phyloP scores from a whole-genome alignment of 2,329 filamentous ascomycete species.

The Dothidotthia symphoricarpi region DNA sequence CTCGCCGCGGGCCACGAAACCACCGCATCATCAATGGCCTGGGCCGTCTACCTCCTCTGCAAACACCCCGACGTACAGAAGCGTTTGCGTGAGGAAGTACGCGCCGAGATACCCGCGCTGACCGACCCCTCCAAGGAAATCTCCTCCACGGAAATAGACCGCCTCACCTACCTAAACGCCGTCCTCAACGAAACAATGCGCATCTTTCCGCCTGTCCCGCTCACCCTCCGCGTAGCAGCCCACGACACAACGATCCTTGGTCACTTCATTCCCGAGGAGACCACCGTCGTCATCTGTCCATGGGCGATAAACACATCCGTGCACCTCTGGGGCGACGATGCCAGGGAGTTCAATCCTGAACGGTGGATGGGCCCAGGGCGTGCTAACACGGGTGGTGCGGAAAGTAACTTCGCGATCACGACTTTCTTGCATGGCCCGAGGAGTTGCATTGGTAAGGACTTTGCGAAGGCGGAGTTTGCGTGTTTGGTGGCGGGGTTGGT shows the following conservation, averaged over 20 bases:
- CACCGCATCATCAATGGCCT: conserved; percentile 54
- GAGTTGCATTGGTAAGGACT: conserved; percentile 78
- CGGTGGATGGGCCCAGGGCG: conserved; percentile 47
- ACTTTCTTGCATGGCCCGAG: conserved; percentile 85
- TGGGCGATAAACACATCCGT: conserved; percentile 68
- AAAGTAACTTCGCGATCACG: conserved; percentile 72
- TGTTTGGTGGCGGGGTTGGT: conserved; percentile 76
- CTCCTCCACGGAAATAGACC: conserved; percentile 62
- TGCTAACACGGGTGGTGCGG: conserved; percentile 66
- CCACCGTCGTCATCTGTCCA: conserved; percentile 63
- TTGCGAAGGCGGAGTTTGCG: conserved; percentile 81
- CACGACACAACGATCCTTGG: conserved; percentile 65
- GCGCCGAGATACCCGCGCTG: conserved; percentile 47
- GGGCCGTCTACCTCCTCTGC: conserved; percentile 55
- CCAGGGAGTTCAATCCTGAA: conserved; percentile 73
- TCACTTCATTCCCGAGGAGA: conserved; percentile 67
- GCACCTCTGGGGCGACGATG: conserved; percentile 73
- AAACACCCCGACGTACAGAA: conserved; percentile 51
- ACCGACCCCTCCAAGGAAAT: conserved; percentile 44
- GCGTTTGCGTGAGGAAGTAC: conserved; percentile 53
- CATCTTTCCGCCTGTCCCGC: conserved; percentile 67
- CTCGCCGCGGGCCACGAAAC: conserved; percentile 67
- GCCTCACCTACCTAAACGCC: conserved; percentile 72
- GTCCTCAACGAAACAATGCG: conserved; percentile 77
- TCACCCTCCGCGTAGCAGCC: conserved; percentile 66